Conservation (phyloP, 2,329 filamentous ascomycete genomes). For the Septoria petroselini region DNA sequence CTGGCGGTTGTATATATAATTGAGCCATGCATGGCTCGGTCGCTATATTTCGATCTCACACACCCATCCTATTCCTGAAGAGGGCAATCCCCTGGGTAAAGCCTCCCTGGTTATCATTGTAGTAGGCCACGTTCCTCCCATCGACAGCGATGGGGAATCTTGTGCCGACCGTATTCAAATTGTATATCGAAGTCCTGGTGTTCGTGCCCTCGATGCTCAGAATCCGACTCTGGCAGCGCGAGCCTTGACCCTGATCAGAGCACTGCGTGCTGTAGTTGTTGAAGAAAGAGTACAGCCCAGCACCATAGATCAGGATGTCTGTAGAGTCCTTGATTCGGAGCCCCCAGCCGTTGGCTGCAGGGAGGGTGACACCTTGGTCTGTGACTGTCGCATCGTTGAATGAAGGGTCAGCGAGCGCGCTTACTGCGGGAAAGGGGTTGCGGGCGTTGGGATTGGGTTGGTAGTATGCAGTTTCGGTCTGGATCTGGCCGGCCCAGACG, state of each 20-base stretch:
- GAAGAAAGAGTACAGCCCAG: slow-evolving; percentile 67
- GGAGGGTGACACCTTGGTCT: slow-evolving; percentile 32
- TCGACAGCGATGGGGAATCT: slow-evolving; percentile 48
- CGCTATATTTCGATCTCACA: not conserved
- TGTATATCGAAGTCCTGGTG: slow-evolving; percentile 45
- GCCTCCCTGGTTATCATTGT: slow-evolving; percentile 48
- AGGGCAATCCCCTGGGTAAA: slow-evolving; percentile 46
- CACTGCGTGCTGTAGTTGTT: slow-evolving; percentile 55
- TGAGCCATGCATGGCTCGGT: too few species aligned
- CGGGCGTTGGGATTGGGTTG: slow-evolving; percentile 76
- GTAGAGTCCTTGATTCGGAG: slow-evolving; percentile 58
- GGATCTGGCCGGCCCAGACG: slow-evolving; percentile 75
- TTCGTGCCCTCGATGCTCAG: slow-evolving; percentile 46
- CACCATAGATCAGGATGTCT: slow-evolving; percentile 59
- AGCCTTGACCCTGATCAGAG: slow-evolving; percentile 40
- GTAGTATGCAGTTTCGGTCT: slow-evolving; percentile 85
- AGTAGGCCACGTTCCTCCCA: slow-evolving; percentile 44
- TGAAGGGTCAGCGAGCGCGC: slow-evolving; percentile 62
- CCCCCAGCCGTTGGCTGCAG: slow-evolving; percentile 59
- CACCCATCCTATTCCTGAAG: slow-evolving; percentile 31
- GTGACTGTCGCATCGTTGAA: slow-evolving; percentile 54
- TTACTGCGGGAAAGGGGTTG: slow-evolving; percentile 61
- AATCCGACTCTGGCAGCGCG: slow-evolving; percentile 51
- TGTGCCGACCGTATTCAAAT: slow-evolving; percentile 38
- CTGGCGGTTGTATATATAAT: too few species aligned